Conservation (phyloP, 2,329 filamentous ascomycete genomes). For the Hymenoscyphus salicellus region DNA sequence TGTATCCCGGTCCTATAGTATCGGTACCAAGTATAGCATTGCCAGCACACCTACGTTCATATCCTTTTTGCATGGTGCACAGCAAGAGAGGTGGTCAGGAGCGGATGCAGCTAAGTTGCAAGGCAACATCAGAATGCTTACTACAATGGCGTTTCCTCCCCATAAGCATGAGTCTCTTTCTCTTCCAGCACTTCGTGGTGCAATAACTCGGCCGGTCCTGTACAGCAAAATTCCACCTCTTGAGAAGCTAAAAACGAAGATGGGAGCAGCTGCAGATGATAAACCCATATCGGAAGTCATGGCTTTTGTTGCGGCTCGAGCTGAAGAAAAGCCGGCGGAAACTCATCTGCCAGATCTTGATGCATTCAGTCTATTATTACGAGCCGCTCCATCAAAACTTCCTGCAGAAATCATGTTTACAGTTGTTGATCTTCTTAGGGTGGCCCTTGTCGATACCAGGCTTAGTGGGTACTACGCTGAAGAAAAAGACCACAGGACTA, state of each 20-base stretch:
- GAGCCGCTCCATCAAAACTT: conserved; percentile 52
- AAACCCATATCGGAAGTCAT: conserved; percentile 62
- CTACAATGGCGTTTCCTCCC: conserved; percentile 70
- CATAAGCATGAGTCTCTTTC: conserved; percentile 73
- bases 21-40: conserved; percentile 64
- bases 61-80: conserved; percentile 72
- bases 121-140: conserved; percentile 68
- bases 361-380: conserved; percentile 61
- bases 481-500: conserved; percentile 62
- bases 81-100: conserved; percentile 78
- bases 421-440: conserved; percentile 79
- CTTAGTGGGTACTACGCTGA: conserved; percentile 81
- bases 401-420: conserved; percentile 70
- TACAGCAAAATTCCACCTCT: conserved; percentile 80
- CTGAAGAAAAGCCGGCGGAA: conserved; percentile 57
- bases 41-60: conserved; percentile 84
- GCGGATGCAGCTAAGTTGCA: conserved; percentile 67
- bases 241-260: conserved; percentile 75
- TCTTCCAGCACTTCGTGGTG: conserved; percentile 66
- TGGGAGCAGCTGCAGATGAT: conserved; percentile 61
- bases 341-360: conserved; percentile 69
- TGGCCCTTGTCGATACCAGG: conserved; percentile 72
- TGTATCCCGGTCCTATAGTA: conserved; percentile 62
- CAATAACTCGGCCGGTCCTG: conserved; percentile 58
- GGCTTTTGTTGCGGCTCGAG: conserved; percentile 65